Evolutionary conservation across 73 alveolate species (phyloP).

Genomic region (Breviolum minutum): DNA sequence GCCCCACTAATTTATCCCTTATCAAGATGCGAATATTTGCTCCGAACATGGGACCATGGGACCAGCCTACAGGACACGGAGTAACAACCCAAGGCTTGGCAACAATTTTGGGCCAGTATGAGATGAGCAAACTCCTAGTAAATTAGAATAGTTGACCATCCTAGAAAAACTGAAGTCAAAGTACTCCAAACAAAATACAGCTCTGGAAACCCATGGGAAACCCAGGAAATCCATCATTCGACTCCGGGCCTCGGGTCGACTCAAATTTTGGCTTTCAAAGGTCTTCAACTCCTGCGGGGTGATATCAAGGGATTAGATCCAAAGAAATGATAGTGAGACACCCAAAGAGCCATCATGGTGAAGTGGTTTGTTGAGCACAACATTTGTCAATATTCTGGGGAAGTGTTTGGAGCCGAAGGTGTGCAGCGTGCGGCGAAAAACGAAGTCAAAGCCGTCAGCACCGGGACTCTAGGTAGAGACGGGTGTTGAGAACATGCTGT

Average conservation of each 20-base stretch:
- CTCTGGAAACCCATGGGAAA: background rate
- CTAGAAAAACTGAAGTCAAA: background rate
- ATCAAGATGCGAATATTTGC: no score
- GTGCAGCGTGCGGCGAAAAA: background rate
- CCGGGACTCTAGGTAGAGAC: background rate
- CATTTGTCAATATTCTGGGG: background rate
- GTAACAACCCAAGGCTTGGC: no score
- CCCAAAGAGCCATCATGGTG: background rate
- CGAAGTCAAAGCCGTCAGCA: background rate
- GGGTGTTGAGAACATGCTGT: background rate
- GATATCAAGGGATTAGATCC: background rate
- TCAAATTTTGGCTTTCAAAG: constrained; percentile 20
- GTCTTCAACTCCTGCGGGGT: constrained; percentile 65
- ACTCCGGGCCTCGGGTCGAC: constrained; percentile 46
- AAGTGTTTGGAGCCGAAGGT: no score
- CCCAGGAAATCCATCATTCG: background rate
- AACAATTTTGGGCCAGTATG: no score
- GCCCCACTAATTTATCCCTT: no score
- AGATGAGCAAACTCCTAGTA: no score
- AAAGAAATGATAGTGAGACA: background rate
- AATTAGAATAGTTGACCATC: no score
- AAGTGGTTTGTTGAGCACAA: background rate
- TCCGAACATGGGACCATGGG: no score
- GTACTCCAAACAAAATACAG: background rate
- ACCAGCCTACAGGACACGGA: no score